Evolutionary conservation across 169 alveolate species (phyloP).

Genomic region (Eimeria sp.): DNA sequence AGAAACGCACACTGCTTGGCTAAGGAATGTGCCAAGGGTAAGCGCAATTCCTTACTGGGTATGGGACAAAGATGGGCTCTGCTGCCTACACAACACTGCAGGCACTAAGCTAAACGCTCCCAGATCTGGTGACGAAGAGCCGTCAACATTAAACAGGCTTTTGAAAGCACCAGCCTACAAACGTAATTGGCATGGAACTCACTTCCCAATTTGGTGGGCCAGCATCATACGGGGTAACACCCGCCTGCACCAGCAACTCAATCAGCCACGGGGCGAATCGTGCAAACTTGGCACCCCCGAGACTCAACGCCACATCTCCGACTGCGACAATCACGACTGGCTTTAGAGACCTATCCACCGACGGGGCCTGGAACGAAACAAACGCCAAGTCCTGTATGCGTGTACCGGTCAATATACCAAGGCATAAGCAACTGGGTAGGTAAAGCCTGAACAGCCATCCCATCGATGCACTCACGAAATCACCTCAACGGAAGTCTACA

Average conservation of each 20-base stretch:
- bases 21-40: not conserved
- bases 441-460: not conserved
- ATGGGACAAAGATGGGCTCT: not conserved
- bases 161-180: too few species aligned
- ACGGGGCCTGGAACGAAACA: conserved; percentile 86
- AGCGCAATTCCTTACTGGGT: too few species aligned
- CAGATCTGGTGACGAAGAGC: too few species aligned
- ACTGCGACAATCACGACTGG: conserved; percentile 93
- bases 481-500: not conserved
- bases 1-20: not conserved
- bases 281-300: conserved; percentile 89
- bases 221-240: conserved; percentile 91
- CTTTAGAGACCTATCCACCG: conserved; percentile 92
- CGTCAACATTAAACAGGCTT: not conserved
- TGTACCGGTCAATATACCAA: not conserved
- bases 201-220: conserved; percentile 90
- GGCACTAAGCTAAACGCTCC: not conserved
- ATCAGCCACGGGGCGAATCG: conserved; percentile 90
- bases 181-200: not conserved
- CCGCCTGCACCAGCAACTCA: conserved; percentile 92
- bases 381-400: not conserved
- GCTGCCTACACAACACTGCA: not conserved
- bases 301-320: conserved; percentile 95
- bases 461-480: not conserved
- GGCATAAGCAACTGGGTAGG: not conserved